Base-by-base conservation (phyloP, 2,329 filamentous ascomycete species). In the Chaetothyriales sp. region DNA sequence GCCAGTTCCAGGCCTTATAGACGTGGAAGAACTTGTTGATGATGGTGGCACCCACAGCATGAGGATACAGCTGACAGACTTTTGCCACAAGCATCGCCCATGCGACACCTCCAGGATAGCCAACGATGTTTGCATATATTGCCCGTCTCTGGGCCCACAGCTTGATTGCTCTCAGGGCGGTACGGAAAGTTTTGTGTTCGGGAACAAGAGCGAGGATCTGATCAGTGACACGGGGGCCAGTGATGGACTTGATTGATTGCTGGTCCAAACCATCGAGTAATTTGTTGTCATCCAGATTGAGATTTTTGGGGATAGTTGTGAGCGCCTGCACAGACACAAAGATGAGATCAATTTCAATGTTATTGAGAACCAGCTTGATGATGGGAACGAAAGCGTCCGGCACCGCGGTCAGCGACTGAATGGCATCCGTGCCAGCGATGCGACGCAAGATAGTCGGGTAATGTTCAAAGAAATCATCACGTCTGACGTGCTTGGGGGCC, bases 81-180 rank as follows among this genome's bases (percentile, higher is more conserved):
- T 92, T 79, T 48, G 92, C 92, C 25, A 96, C 89, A 62, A 98
- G 77, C 84, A 98, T 95, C 10, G 90, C 92, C 87, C 90, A 98
- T 4, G 92, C 92, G 43, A 98, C 89, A 68, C 92, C 92, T 60
- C 92, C 92, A 1, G 92, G 92, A 59, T 92, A 98, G 22, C 92
- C 92, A 67, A 95, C 88, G 56, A 96, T 89, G 62, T 95, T 95
- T 57, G 87, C 87, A 64, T 96, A 96, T 46, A 96, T 87, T 20
- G 86, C 92, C 54, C 90, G 84, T 48, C 76, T 80, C 63, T 94
- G 86, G 8, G 92, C 89, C 92, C 92, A 98, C 6, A 98, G 75
- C 69, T 98, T 98, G 71, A 98, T 86, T 12, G 88, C 89, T 48
- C 92, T 80, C 54, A 96, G 68, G 8, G 92, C 92, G 55, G 89